Evolutionary conservation across 768 basidiomycete genomes (phyloP).

Genomic region (Asterophora parasitica): DNA sequence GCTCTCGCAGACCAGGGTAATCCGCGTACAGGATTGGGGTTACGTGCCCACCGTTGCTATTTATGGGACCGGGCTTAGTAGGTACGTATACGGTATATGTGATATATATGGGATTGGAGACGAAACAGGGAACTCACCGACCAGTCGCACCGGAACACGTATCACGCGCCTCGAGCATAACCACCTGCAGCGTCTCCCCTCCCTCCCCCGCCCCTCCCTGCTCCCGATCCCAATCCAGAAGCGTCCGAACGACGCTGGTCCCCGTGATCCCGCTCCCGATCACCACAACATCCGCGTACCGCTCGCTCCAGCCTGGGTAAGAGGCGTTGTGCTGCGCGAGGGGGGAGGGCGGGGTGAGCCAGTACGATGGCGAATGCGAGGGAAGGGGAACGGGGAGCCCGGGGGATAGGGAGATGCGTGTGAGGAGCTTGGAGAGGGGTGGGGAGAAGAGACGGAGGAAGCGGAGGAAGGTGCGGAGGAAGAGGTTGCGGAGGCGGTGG

Average conservation of each 20-base stretch:
- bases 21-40: constrained; percentile 57
- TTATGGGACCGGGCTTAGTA: not conserved
- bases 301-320: constrained; percentile 14
- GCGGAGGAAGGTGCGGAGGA: constrained; percentile 17
- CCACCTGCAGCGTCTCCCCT: constrained; percentile 36
- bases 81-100: not conserved
- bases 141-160: constrained; percentile 72
- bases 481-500: constrained; percentile 14
- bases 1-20: constrained; percentile 41
- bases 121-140: constrained; percentile 36
- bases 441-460: constrained; percentile 18
- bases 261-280: constrained; percentile 80
- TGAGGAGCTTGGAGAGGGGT: constrained; percentile 20
- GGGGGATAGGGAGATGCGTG: constrained; percentile 36
- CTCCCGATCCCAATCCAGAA: constrained; percentile 35
- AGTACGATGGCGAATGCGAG: constrained; percentile 57
- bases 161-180: constrained; percentile 81
- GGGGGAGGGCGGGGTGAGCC: constrained; percentile 51
- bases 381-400: constrained; percentile 54
- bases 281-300: constrained; percentile 61
- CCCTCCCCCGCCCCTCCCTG: constrained; percentile 17
- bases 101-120: no score
- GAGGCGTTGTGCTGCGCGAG: constrained; percentile 34
- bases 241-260: constrained; percentile 49
- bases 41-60: constrained; percentile 69